Percentiles rank a stretch among this genome's conserved stretches.
These are phyloP conservation scores for Logfia minima DNA, from an alignment of 129 eudicot genomes.

Conservation along the genomic window DNA sequence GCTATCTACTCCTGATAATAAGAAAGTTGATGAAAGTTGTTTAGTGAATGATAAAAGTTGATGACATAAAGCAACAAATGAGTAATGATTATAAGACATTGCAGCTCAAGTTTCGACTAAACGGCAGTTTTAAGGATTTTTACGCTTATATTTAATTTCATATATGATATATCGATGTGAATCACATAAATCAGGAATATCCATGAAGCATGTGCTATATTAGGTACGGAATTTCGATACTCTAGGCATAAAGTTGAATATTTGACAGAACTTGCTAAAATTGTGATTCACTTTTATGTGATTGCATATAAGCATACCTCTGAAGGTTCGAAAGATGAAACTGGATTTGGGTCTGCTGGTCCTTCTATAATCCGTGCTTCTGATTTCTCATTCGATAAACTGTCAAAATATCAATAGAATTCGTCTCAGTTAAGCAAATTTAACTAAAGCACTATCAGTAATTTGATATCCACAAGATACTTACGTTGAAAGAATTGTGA, in stretches of 20 bases:
- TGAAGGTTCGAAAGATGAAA: conserved; percentile 39
- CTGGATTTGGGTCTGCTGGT: conserved; percentile 45
- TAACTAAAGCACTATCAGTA: background rate
- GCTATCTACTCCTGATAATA: conserved; percentile 30
- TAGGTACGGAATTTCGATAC: background rate
- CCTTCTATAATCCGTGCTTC: conserved; percentile 78
- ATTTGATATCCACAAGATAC: conserved; percentile 22
- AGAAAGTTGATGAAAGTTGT: conserved; percentile 13
- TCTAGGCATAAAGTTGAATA: no score
- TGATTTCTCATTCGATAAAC: conserved; percentile 71
- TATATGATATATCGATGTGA: background rate
- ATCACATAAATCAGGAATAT: background rate
- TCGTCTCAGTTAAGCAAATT: background rate
- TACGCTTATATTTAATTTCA: no score
- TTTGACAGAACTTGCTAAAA: background rate
- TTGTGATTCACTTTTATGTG: background rate
- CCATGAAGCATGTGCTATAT: background rate
- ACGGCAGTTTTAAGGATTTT: background rate
- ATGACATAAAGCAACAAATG: conserved; percentile 13
- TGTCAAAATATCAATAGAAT: background rate
- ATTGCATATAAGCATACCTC: conserved; percentile 46
- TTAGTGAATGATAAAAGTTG: conserved; percentile 4
- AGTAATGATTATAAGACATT: no score
- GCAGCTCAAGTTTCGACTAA: background rate
- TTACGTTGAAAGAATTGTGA: conserved; percentile 87